Base-by-base conservation (phyloP, 331 rosid species). In the Arachis monticola region DNA sequence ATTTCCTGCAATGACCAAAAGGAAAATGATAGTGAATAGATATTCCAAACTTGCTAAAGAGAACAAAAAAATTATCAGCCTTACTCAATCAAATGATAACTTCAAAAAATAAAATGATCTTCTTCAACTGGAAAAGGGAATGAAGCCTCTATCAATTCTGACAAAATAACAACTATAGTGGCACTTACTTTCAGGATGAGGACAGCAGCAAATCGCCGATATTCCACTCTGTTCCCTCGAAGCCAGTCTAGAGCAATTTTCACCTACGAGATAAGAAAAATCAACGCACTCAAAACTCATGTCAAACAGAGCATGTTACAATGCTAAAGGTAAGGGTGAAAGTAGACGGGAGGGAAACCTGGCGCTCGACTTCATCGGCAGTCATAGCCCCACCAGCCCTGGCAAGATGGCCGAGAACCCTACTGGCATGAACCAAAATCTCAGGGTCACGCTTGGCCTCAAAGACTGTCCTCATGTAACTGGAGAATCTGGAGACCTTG, bases 311-410 rank as follows among this genome's bases (percentile, higher is more conserved):
- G 22, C 32, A 68, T 1, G 27, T 5, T 3, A 63, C 0, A 6
- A 48, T 41, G 12, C 9, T 30, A 55, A 55, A 84, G 5, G 22
- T 51, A 32, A 17, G 3, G 57, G 57, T 51, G 4, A 51, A 7
- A 1, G 8, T 1, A 7, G 27, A 53, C 27, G 8, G 4, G 14
- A 53, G 59, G 59, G 59, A 6, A 56, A 93, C 99, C 97, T 94
- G 99, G 73, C 88, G 88, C 87, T 94, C 97, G 55, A 94, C 97
- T 87, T 94, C 97, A 79, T 94, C 97, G 0, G 97, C 97, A 8
- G 99, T 94, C 97, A 92, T 94, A 61, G 99, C 93, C 51, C 99
- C 99, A 5, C 99, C 99, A 4, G 99, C 97, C 84, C 97, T 85
- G 45, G 93, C 99, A 9, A 94, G 88, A 74, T 94, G 99, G 70